Conservation (phyloP, 176 grass and related monocot genomes). For the Ananas comosus region DNA sequence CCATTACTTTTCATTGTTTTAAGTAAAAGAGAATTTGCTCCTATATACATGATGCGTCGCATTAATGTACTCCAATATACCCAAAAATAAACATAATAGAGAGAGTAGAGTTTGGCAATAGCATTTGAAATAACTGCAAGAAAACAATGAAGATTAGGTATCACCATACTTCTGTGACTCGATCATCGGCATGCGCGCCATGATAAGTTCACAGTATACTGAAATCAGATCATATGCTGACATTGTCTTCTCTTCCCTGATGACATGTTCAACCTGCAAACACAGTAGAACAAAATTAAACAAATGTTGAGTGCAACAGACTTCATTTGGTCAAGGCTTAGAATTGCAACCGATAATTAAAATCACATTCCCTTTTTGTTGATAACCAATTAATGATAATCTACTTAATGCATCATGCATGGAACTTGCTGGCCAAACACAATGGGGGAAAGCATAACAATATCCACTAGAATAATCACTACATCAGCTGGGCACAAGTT, state of each 20-base stretch:
- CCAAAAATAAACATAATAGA: not conserved
- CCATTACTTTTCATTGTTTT: too few relatives aligned
- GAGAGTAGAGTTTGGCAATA: not conserved
- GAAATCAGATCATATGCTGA: slow-evolving; percentile 86
- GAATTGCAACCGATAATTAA: not conserved
- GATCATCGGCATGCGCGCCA: slow-evolving; percentile 81
- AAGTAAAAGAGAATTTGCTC: too few relatives aligned
- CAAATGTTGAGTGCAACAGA: not conserved
- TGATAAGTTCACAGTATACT: slow-evolving; percentile 90
- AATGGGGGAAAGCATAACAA: too few relatives aligned
- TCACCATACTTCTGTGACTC: slow-evolving; percentile 81
- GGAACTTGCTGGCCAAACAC: too few relatives aligned
- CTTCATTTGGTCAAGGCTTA: not conserved
- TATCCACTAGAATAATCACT: too few relatives aligned
- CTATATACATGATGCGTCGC: too few relatives aligned
- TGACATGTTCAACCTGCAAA: slow-evolving; percentile 93
- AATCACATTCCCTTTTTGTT: not conserved
- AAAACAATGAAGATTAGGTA: not conserved
- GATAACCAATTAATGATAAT: not conserved
- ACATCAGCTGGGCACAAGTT: too few relatives aligned
- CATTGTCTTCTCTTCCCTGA: slow-evolving; percentile 89
- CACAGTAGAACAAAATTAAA: slow-evolving; percentile 12
- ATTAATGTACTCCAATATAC: too few relatives aligned
- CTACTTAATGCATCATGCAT: too few relatives aligned
- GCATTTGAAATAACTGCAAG: not conserved